Evolutionary conservation across 2,329 filamentous ascomycete species (phyloP).

Genomic region (Stemphylium beticola): DNA sequence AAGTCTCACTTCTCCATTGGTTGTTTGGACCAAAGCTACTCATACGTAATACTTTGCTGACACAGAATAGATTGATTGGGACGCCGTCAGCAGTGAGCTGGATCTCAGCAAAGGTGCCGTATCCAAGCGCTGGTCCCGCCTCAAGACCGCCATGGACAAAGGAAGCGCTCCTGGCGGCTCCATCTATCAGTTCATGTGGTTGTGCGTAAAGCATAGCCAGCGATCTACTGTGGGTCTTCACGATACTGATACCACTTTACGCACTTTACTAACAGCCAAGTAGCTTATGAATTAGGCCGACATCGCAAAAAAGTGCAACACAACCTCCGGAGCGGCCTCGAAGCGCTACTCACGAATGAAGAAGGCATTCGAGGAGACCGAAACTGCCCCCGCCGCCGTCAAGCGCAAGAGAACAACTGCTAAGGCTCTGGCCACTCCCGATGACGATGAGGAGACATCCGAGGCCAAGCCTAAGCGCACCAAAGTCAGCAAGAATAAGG

Average conservation of each 20-base stretch:
- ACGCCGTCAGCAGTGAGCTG: conserved; percentile 30
- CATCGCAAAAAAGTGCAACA: conserved; percentile 36
- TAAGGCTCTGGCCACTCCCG: conserved; percentile 2
- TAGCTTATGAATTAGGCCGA: conserved; percentile 34
- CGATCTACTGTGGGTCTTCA: conserved; percentile 27
- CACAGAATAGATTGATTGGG: conserved; percentile 39
- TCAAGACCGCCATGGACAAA: conserved; percentile 34
- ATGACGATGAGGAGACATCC: background rate
- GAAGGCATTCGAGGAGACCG: conserved; percentile 32
- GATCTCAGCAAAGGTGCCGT: conserved; percentile 33
- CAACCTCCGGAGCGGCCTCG: conserved; percentile 38
- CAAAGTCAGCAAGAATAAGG: background rate
- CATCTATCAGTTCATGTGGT: conserved; percentile 38
- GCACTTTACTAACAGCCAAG: background rate
- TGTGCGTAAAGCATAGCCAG: conserved; percentile 35
- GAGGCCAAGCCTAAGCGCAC: conserved; percentile 12
- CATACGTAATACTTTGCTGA: background rate
- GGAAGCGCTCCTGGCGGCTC: conserved; percentile 20
- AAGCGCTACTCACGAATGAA: conserved; percentile 46
- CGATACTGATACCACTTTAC: background rate
- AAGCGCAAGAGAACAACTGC: background rate
- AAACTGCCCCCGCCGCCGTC: conserved; percentile 2
- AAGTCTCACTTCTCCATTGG: conserved; percentile 1
- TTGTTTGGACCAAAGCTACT: too few relatives aligned
- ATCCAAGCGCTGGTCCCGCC: conserved; percentile 43